Evolutionary conservation across 352 stramenopile species (phyloP), one percentile per base, ranked within the genome.

Genomic region (Phytopythium aichiense): DNA sequence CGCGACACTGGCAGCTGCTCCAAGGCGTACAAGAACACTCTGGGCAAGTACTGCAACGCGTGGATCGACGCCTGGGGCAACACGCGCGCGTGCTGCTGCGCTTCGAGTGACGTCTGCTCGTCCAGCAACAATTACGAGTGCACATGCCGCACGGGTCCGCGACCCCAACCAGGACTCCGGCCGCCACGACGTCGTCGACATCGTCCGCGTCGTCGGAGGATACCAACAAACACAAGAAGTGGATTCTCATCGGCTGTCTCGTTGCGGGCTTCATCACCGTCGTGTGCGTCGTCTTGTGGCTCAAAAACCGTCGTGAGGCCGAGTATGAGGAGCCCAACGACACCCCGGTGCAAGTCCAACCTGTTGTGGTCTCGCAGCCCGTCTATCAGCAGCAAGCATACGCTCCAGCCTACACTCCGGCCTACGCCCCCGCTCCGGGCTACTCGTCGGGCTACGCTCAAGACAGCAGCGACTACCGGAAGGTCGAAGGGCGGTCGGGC

Each of bases 21-120:
- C 28, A 60, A 72, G 48, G 81, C 79, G 25, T 91, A 79, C 65
- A 68, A 83, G 49, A 38, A 54, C 22, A 37, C 48, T 12, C 48
- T 22, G 0, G 81, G 77, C 9, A 52, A 84, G 54, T 91, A 72
- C 61, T 88, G 79, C 62, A 69, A 74, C 42, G 67, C 68, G 38
- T 91, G 73, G 74, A 65, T 88, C 51, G 72, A 79, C 67, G 56
- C 61, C 31, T 62, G 60, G 7, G 72, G 56, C 35, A 65, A 73
- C n/a, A 66, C 66, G n/a, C 68, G 69, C 40, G 61, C 75, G 22
- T 91, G 81, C 66, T 90, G 78, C 67, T 88, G 78, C 52, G 67
- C 78, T 31, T 57, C 65, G 48, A 64, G 48, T 33, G 69, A 73
- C 12, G 67, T 69, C 45, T 84, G 72, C 69, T 74, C 56, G n/a